Percentiles rank a stretch among this genome's conserved stretches.
Evolutionary conservation across 2,329 filamentous ascomycete genomes (phyloP).

Genomic region (Colletotrichum sidae): DNA sequence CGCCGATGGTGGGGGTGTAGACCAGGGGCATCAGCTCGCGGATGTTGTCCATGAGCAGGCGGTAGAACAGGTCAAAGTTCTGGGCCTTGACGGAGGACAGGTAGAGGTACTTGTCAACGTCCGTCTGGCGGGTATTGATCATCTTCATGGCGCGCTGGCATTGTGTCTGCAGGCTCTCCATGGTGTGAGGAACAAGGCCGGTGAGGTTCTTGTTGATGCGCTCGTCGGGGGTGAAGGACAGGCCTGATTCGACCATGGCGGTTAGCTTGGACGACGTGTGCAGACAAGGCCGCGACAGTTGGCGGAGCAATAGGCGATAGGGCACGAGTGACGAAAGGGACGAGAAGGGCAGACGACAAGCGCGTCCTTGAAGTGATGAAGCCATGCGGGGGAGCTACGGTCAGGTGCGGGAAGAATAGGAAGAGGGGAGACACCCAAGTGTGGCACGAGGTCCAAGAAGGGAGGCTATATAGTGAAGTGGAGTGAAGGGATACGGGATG

Average conservation of each 20-base stretch:
- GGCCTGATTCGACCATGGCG: slow-evolving; percentile 55
- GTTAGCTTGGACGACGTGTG: slow-evolving; percentile 34
- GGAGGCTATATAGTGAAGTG: slow-evolving; percentile 32
- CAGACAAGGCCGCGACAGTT: slow-evolving; percentile 14
- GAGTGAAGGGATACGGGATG: slow-evolving; percentile 35
- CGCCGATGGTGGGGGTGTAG: slow-evolving; percentile 92
- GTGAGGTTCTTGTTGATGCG: slow-evolving; percentile 73
- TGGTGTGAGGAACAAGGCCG: slow-evolving; percentile 73
- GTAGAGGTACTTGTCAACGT: slow-evolving; percentile 87
- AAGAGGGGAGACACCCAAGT: slow-evolving; percentile 5
- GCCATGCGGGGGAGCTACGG: slow-evolving; percentile 24
- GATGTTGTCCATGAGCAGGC: slow-evolving; percentile 81
- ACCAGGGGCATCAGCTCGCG: slow-evolving; percentile 85
- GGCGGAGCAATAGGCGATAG: slow-evolving; percentile 19
- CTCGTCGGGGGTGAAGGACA: slow-evolving; percentile 74
- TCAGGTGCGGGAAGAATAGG: slow-evolving; percentile 12
- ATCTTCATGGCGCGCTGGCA: slow-evolving; percentile 78
- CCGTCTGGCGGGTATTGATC: slow-evolving; percentile 75
- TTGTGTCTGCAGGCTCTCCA: slow-evolving; percentile 70
- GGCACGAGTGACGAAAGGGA: slow-evolving; percentile 5
- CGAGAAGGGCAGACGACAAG: slow-evolving; percentile 34
- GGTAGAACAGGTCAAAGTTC: slow-evolving; percentile 86
- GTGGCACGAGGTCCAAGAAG: slow-evolving; percentile 17
- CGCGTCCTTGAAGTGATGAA: slow-evolving; percentile 31
- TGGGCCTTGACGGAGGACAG: slow-evolving; percentile 79